A percentile compares a stretch with the other conserved stretches of the same genome.
phyloP scores from a whole-genome alignment of 495 filamentous ascomycete genomes.

The Bacidia rubella region DNA sequence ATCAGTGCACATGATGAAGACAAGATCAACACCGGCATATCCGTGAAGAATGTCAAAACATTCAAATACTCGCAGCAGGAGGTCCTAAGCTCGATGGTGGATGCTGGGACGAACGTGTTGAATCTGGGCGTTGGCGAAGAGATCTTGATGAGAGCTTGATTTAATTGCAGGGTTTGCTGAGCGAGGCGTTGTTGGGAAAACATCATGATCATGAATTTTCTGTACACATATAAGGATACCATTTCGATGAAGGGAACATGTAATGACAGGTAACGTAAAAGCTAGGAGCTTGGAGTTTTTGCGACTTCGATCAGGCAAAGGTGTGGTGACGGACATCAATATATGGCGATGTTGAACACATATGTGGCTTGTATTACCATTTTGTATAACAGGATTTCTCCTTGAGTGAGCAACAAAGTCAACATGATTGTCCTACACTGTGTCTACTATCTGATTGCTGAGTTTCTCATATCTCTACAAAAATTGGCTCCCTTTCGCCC shows the following conservation, averaged over 20 bases:
- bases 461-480: too few species aligned
- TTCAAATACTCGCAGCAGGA: constrained; percentile 61
- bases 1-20: constrained; percentile 53
- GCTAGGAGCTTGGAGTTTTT: not conserved
- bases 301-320: not conserved
- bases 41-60: constrained; percentile 34
- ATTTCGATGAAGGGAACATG: not conserved
- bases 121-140: constrained; percentile 5
- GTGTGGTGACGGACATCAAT: not conserved
- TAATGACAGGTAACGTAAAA: not conserved
- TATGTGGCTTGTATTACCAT: too few species aligned
- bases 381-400: too few species aligned
- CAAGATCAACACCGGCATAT: constrained; percentile 43
- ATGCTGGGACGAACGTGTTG: constrained; percentile 5
- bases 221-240: too few species aligned
- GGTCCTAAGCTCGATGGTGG: constrained; percentile 42
- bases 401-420: too few species aligned
- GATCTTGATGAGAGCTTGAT: not conserved
- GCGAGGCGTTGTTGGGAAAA: too few species aligned
- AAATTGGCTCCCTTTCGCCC: too few species aligned
- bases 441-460: too few species aligned
- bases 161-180: too few species aligned
- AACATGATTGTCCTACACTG: too few species aligned
- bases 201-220: too few species aligned
- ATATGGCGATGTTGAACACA: not conserved